Evolutionary conservation across 352 stramenopile species (phyloP).

Genomic region (Pythium oligandrum): DNA sequence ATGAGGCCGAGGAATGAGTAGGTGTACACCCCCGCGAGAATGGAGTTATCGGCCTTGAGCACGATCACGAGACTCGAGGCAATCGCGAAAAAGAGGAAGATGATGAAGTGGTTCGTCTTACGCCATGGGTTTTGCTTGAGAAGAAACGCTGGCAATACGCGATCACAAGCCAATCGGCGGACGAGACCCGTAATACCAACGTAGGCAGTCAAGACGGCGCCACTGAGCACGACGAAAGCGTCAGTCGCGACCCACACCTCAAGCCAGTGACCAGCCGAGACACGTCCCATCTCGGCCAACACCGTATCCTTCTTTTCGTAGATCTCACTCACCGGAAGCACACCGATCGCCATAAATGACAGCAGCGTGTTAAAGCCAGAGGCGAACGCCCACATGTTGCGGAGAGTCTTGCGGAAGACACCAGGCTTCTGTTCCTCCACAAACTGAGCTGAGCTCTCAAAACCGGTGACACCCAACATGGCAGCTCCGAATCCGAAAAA

Average conservation of each 20-base stretch:
- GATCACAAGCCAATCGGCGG: constrained; percentile 58
- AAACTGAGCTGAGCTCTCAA: constrained; percentile 85
- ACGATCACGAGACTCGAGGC: constrained; percentile 46
- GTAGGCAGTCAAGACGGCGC: constrained; percentile 72
- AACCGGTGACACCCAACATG: constrained; percentile 87
- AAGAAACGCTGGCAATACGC: constrained; percentile 32
- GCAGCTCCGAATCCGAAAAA: constrained; percentile 73
- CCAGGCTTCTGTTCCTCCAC: constrained; percentile 78
- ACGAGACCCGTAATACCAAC: constrained; percentile 57
- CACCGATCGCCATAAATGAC: constrained; percentile 49
- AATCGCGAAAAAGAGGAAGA: constrained; percentile 46
- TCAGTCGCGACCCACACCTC: constrained; percentile 43
- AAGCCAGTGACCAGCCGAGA: constrained; percentile 20
- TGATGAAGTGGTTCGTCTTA: constrained; percentile 52
- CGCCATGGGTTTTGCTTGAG: constrained; percentile 42
- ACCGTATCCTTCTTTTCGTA: constrained; percentile 52
- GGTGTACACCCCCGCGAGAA: constrained; percentile 64
- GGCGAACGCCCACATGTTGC: constrained; percentile 75
- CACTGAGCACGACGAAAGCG: constrained; percentile 72
- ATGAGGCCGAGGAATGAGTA: constrained; percentile 76
- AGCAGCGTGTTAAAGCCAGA: constrained; percentile 83
- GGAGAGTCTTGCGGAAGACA: constrained; percentile 79
- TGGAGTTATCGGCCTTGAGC: constrained; percentile 51
- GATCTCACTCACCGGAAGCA: constrained; percentile 84
- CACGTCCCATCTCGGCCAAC: constrained; percentile 57